Base-by-base conservation (phyloP, 108 stramenopile genomes). In the Fragilariopsis cylindrus region DNA sequence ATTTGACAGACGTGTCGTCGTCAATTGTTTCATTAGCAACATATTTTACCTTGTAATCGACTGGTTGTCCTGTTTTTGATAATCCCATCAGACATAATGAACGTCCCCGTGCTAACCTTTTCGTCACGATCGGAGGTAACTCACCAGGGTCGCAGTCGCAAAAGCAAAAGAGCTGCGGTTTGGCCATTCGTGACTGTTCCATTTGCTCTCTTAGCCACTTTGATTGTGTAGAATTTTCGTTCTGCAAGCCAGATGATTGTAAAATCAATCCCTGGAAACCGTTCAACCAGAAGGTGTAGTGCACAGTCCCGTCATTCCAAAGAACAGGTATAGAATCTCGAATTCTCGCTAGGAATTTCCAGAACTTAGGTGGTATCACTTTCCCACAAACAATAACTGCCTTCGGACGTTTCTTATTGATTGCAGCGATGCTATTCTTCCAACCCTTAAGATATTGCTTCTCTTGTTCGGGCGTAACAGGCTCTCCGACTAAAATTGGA, bases 241-340 rank as follows among this genome's bases (percentile, higher is more conserved):
- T 16, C 6, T 45, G 7, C 74, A 84, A 83, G 13, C 54, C 72
- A 76, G 74, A 79, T 77, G 78, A 75, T 12, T 70, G 73, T 63
- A 81, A 62, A 60, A 88, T 42, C 88, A 75, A 13, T 62, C 90
- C 68, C 72, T 92, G 92, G 12, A 86, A 85, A n/a, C 92, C 92
- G 69, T 81, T 71, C 21, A 83, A 55, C 88, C 90, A 92, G 75
- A 92, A 92, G 19, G 86, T 78, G 63, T 86, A 93, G 56, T 81
- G 91, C 21, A 72, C 71, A 4, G 72, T 54, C 1, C 89, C 88
- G 74, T 93, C 88, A 72, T 89, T 84, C 55, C 89, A 78, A 65
- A 92, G 72, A 7, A 95, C 84, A 6, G 88, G 88, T 12, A 92
- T 92, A 11, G 90, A 92, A 63, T 94, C 92, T 46, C 85, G 88